Evolutionary conservation across 345 rosid genomes (phyloP), one percentile per base, ranked within the genome.

Genomic region (Linum usitatissimum): DNA sequence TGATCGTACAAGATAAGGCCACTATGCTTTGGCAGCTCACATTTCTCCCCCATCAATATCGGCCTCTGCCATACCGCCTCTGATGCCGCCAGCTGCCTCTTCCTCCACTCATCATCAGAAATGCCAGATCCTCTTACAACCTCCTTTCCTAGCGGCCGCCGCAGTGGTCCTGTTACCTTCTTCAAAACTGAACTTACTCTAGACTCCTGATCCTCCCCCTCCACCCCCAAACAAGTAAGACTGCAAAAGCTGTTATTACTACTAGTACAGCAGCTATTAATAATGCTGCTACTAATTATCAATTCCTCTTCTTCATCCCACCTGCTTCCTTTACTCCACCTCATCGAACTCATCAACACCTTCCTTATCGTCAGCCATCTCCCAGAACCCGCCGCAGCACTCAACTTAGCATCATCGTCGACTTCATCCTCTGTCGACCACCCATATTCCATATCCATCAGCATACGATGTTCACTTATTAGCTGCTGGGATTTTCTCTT

Each of bases 1-100:
- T 86, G 84, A 60, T 91, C 92, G 59, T 88, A 23, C 28, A 91
- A 62, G 75, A 88, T 84, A 18, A 88, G 73, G 6, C 96, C 96
- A 57, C 95, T 86, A 63, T 83, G 82, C 68, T 82, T 79, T 0
- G 95, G 96, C 4, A 86, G 78, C 75, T 88, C 80, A 62, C 90
- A 86, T 75, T 85, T 91, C 77, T 77, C 96, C 65, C 95, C 96
- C 95, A 85, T 85, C n/a, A 86, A 74, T 42, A 85, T 86, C 6
- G 95, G 96, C 60, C 92, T 75, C 63, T 86, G 84, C 94, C 94
- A 86, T 65, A 86, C 85, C 0, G 92, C 86, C 1, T 87, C 18
- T 5, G 57, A 54, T 54, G 21, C 28, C 28, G n/a, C n/a, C n/a
- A n/a, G n/a, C 28, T 23, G 28, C 28, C 28, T 23, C 28, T 23